These are phyloP conservation scores for Paradendryphiella salina DNA, from an alignment of 2,329 filamentous ascomycete species.

Conservation along the genomic window DNA sequence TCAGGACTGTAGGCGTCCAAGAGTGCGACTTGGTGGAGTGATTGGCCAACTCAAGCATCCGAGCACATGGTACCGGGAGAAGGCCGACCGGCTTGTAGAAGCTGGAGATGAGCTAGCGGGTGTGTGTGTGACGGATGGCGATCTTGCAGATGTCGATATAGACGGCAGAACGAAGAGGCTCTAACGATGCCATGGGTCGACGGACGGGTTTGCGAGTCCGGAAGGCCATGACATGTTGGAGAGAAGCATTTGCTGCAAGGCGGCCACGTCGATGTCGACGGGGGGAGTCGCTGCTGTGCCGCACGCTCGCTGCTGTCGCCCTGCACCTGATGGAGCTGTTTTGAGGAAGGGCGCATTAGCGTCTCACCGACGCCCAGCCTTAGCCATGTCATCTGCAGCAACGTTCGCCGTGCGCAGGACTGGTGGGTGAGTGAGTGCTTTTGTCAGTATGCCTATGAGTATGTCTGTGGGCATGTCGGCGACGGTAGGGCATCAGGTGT, in stretches of 20 bases:
- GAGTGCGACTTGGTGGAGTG: background rate
- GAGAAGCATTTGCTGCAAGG: conserved; percentile 27
- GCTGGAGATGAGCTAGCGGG: conserved; percentile 18
- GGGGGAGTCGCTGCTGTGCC: conserved; percentile 19
- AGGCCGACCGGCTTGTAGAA: conserved; percentile 6
- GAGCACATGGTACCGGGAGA: conserved; percentile 20
- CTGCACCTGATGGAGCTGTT: conserved; percentile 21
- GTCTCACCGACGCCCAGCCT: conserved; percentile 17
- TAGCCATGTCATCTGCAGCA: conserved; percentile 13
- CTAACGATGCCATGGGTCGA: conserved; percentile 12
- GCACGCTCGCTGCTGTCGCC: conserved; percentile 21
- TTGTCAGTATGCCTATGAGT: too few relatives aligned
- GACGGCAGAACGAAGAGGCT: conserved; percentile 7
- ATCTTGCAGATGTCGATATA: background rate
- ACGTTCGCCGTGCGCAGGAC: conserved; percentile 12
- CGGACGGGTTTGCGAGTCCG: conserved; percentile 3
- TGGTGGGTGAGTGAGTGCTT: background rate
- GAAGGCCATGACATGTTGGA: background rate
- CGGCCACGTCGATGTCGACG: conserved; percentile 34
- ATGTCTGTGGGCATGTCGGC: background rate
- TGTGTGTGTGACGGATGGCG: conserved; percentile 6
- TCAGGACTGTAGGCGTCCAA: background rate
- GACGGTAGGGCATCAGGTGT: background rate
- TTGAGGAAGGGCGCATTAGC: conserved; percentile 31
- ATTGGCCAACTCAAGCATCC: conserved; percentile 17